Base-by-base conservation (phyloP, 768 basidiomycete genomes). In the Naganishia vaughanmartiniae region DNA sequence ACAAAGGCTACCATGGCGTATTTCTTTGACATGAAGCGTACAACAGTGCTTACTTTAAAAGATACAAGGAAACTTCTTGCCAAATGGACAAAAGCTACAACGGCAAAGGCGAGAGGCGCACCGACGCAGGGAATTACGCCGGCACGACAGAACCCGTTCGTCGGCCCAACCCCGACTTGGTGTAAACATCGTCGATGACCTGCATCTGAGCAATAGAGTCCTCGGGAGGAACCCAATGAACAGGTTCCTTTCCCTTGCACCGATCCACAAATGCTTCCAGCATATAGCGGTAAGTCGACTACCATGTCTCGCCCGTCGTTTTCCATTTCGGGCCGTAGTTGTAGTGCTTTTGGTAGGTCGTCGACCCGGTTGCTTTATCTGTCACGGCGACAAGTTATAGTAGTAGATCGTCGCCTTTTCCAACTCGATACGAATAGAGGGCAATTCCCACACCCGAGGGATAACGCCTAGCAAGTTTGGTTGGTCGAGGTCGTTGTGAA, bases 381-480 rank as follows among this genome's bases (percentile, higher is more conserved):
- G 63, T 66, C 30, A 71, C 58, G 1, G 39, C 19, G 42, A 71
- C 57, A 67, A 66, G 30, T 71, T 71, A 46, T 71, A 71, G 65
- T 55, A 71, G 56, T 71, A 71, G 24, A 71, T 48, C 10, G 53
- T 54, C 12, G 70, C 70, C 26, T 57, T 57, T 46, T 71, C 70
- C 28, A 66, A 42, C 65, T 71, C 70, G 45, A 71, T 67, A 24
- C 65, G 53, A 33, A 71, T 71, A 7, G 65, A 55, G 4, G 70
- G 70, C 65, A 67, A 34, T 33, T 71, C 65, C 70, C 70, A 71
- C 14, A 71, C 15, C 21, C 65, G 65, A 3, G 70, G 70, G 12
- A 71, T 39, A 12, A 71, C 42, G 11, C 31, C 54, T 0, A 54
- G 34, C 48, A 71, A 34, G 57, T 71, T 71, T 21, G 70, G 70